Percentiles rank a stretch among this genome's conserved stretches.
Evolutionary conservation across 192 early-diverging fungal species (phyloP).

Genomic region (Coemansia sp.): DNA sequence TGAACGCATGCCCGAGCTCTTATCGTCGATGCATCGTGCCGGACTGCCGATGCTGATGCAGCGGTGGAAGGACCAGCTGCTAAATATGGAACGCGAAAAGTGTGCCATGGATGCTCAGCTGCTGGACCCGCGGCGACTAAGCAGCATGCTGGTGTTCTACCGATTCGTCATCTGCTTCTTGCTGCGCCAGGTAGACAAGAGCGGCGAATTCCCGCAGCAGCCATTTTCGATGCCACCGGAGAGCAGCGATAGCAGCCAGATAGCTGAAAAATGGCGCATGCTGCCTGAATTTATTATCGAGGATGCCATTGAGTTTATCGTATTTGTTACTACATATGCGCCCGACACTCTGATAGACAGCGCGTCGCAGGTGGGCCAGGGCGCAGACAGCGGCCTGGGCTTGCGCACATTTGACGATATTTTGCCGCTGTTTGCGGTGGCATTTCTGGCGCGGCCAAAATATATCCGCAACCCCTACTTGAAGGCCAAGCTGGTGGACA

Average conservation of each 20-base stretch:
- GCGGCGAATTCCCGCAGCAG: constrained; percentile 26
- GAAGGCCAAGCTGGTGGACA: constrained; percentile 91
- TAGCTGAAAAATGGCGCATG: constrained; percentile 56
- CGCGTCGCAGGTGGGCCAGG: constrained; percentile 35
- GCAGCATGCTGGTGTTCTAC: constrained; percentile 72
- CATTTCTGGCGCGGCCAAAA: constrained; percentile 71
- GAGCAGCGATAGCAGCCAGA: not conserved
- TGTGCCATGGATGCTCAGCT: constrained; percentile 75
- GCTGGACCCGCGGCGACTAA: constrained; percentile 69
- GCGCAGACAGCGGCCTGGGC: constrained; percentile 9
- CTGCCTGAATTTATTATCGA: constrained; percentile 93
- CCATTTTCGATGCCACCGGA: constrained; percentile 41
- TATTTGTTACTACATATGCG: constrained; percentile 30
- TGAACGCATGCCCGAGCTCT: constrained; percentile 18
- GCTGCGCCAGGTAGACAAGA: constrained; percentile 67
- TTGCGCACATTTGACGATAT: constrained; percentile 51
- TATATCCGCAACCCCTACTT: constrained; percentile 94
- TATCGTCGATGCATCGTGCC: constrained; percentile 24
- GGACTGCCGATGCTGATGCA: constrained; percentile 52
- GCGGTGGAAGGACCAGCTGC: constrained; percentile 65
- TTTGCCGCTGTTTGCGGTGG: constrained; percentile 67
- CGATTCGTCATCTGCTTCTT: constrained; percentile 88
- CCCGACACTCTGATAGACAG: constrained; percentile 37
- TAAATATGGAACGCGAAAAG: constrained; percentile 63
- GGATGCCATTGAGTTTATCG: constrained; percentile 65